Percentiles rank a stretch among this genome's conserved stretches.
Conservation (phyloP, 2,329 filamentous ascomycete genomes). For the Coniochaeta prunicola region DNA sequence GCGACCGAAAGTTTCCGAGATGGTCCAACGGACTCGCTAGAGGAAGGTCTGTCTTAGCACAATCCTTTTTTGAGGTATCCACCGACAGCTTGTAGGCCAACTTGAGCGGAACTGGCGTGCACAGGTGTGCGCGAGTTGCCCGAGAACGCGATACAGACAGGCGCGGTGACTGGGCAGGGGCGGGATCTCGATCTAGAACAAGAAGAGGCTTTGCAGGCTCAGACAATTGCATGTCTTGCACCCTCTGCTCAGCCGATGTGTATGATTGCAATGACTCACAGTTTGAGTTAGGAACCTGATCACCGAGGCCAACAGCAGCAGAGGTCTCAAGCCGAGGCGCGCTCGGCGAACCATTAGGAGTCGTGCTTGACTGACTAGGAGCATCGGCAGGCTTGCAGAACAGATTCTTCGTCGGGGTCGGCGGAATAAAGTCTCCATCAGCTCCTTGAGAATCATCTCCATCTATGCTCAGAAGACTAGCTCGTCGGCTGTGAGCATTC, state of each 20-base stretch:
- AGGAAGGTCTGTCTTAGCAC: conserved; percentile 45
- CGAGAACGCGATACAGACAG: conserved; percentile 7
- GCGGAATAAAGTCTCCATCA: conserved; percentile 70
- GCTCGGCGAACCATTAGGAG: conserved; percentile 5
- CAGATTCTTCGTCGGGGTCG: conserved; percentile 80
- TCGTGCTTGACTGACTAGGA: conserved; percentile 7
- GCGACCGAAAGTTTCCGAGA: conserved; percentile 38
- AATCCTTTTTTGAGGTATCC: conserved; percentile 27
- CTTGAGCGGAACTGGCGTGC: conserved; percentile 26
- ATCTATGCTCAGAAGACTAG: conserved; percentile 75
- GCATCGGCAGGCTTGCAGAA: conserved; percentile 29
- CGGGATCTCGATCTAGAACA: conserved; percentile 6
- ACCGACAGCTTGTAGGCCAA: conserved; percentile 12
- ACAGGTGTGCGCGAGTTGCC: conserved; percentile 16
- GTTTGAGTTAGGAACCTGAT: conserved; percentile 16
- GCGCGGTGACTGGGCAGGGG: conserved; percentile 10
- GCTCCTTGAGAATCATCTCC: conserved; percentile 48
- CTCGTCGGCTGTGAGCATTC: conserved; percentile 38
- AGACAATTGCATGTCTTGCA: not conserved
- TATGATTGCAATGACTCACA: conserved; percentile 31
- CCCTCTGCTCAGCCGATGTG: not conserved
- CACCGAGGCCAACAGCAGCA: conserved; percentile 10
- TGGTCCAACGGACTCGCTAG: conserved; percentile 56
- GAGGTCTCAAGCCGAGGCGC: conserved; percentile 8
- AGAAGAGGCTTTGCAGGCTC: conserved; percentile 9